phyloP scores from a whole-genome alignment of 2,329 filamentous ascomycete species.

The Diaporthe vexans region DNA sequence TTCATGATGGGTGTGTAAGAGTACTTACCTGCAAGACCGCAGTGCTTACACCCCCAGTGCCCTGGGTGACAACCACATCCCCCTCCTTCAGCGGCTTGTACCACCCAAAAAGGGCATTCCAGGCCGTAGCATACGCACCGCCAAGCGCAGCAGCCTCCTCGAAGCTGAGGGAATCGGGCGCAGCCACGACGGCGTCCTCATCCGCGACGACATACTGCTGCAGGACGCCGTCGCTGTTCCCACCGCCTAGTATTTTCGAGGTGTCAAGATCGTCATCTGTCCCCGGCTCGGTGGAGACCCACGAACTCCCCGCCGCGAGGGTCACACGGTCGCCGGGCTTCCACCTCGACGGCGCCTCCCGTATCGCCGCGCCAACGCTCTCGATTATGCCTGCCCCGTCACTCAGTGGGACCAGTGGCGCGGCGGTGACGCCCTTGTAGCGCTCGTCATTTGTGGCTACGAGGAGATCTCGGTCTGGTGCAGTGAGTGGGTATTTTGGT shows the following conservation, averaged over 20 bases:
- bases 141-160: constrained; percentile 9
- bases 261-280: not conserved
- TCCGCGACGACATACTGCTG: constrained; percentile 9
- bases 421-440: not conserved
- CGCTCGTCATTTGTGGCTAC: constrained; percentile 11
- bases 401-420: not conserved
- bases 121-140: constrained; percentile 5
- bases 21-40: constrained; percentile 12
- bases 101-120: constrained; percentile 26
- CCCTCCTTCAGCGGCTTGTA: not conserved
- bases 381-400: constrained; percentile 19
- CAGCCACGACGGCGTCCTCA: not conserved
- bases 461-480: constrained; percentile 16
- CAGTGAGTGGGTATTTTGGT: not conserved
- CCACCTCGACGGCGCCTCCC: not conserved
- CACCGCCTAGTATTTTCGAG: not conserved
- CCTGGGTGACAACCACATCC: constrained; percentile 1
- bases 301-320: not conserved
- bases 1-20: not conserved
- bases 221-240: constrained; percentile 9
- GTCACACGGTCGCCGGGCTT: not conserved
- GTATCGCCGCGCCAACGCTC: not conserved
- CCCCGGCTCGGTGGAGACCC: constrained; percentile 6
- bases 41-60: constrained; percentile 3
- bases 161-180: constrained; percentile 1